Evolutionary conservation across 768 basidiomycete genomes (phyloP).

Genomic region (Tubosaeta sp.): DNA sequence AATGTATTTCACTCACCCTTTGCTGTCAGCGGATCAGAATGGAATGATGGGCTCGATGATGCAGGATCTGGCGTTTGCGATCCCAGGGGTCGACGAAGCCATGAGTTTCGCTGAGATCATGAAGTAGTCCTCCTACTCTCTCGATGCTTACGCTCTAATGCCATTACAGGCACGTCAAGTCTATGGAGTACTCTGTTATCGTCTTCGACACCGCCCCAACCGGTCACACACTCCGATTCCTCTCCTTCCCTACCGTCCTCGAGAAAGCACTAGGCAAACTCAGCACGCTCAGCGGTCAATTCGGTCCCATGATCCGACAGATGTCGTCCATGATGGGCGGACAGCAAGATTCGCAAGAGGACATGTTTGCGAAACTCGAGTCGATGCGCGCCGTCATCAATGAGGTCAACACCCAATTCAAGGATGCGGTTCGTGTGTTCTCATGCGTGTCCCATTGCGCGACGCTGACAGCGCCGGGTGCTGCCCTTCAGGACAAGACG

Average conservation of each 20-base stretch:
- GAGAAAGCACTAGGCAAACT: slow-evolving; percentile 97
- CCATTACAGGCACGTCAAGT: slow-evolving; percentile 85
- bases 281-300: slow-evolving; percentile 86
- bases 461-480: neutral
- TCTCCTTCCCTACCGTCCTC: slow-evolving; percentile 97
- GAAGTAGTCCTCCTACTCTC: slow-evolving; percentile 56
- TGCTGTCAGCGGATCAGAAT: slow-evolving; percentile 68
- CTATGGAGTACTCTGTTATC: slow-evolving; percentile 99
- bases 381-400: slow-evolving; percentile 96
- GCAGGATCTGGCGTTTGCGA: slow-evolving; percentile 99
- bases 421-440: slow-evolving; percentile 75
- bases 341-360: slow-evolving; percentile 84
- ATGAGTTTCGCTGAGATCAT: slow-evolving; percentile 99
- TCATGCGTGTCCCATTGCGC: neutral
- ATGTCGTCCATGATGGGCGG: slow-evolving; percentile 98
- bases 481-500: slow-evolving; percentile 76
- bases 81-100: slow-evolving; percentile 98
- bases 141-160: neutral
- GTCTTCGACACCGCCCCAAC: slow-evolving; percentile 99
- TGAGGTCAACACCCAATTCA: slow-evolving; percentile 99
- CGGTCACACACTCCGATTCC: slow-evolving; percentile 95
- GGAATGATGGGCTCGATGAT: slow-evolving; percentile 99
- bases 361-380: slow-evolving; percentile 98
- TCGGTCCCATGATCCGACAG: slow-evolving; percentile 95
- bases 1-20: neutral